These are phyloP conservation scores for Termitomyces sp. DNA, from an alignment of 768 basidiomycete genomes.

Conservation along the genomic window DNA sequence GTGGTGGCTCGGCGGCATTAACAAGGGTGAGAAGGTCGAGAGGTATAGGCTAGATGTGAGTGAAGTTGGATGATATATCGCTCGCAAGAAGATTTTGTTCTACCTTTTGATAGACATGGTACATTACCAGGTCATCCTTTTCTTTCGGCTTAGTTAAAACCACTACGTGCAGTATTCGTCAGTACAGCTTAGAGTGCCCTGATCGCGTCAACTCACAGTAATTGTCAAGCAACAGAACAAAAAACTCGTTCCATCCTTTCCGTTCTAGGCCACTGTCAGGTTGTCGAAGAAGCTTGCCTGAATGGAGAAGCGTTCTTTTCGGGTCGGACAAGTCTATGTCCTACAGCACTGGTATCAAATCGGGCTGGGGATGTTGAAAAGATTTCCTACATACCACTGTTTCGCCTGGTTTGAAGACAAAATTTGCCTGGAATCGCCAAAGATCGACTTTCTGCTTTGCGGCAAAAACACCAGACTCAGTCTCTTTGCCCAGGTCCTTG, in stretches of 20 bases:
- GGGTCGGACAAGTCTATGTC: conserved; percentile 90
- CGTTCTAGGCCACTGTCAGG: conserved; percentile 85
- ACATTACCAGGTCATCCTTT: conserved; percentile 69
- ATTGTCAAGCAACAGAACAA: conserved; percentile 90
- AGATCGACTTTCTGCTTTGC: conserved; percentile 88
- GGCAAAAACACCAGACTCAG: conserved; percentile 79
- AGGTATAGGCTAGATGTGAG: conserved; percentile 73
- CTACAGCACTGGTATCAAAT: conserved; percentile 19
- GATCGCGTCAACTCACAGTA: conserved; percentile 57
- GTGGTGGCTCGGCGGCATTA: conserved; percentile 75
- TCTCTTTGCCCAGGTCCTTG: conserved; percentile 80
- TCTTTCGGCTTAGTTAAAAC: conserved; percentile 85
- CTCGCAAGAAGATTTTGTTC: conserved; percentile 20
- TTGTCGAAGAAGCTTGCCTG: conserved; percentile 79
- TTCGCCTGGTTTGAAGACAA: conserved; percentile 79
- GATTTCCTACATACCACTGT: conserved; percentile 39
- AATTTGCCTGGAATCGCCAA: conserved; percentile 76
- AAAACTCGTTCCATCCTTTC: conserved; percentile 88
- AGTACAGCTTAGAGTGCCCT: neutral
- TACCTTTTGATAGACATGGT: conserved; percentile 76
- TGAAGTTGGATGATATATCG: neutral
- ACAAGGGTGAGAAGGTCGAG: conserved; percentile 84
- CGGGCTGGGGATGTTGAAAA: neutral
- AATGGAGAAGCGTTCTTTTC: conserved; percentile 78
- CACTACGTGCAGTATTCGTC: conserved; percentile 39